Conservation (phyloP, 768 basidiomycete species). For the Dioszegia crocea region DNA sequence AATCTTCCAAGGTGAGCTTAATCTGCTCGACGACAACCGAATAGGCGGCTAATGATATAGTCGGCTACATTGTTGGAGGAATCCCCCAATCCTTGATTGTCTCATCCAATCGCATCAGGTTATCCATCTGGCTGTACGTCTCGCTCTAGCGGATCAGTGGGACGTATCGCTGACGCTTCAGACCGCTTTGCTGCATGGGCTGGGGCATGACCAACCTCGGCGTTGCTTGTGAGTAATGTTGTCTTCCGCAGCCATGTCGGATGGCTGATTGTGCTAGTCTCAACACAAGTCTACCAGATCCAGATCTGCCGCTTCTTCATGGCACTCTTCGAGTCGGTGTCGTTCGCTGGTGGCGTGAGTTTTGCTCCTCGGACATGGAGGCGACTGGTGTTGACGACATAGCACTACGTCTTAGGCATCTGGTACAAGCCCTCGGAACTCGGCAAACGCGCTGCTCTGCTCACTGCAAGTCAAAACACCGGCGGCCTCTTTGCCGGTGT, state of each 20-base stretch:
- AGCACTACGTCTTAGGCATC: conserved; percentile 65
- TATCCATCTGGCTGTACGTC: conserved; percentile 58
- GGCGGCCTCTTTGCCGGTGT: conserved; percentile 38
- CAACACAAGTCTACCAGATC: conserved; percentile 40
- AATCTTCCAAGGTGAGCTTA: not conserved
- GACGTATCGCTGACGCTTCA: not conserved
- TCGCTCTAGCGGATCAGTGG: too few species aligned
- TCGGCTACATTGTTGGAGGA: conserved; percentile 66
- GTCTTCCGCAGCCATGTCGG: not conserved
- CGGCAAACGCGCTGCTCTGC: conserved; percentile 68
- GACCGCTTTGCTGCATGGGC: conserved; percentile 3
- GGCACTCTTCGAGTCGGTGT: conserved; percentile 67
- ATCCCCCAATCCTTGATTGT: conserved; percentile 17
- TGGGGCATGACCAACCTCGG: conserved; percentile 8
- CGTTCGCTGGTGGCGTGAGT: conserved; percentile 52
- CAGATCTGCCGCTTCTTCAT: conserved; percentile 70
- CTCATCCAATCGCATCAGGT: conserved; percentile 51
- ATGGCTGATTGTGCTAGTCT: conserved; percentile 10
- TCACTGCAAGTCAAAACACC: conserved; percentile 46
- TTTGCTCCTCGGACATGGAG: conserved; percentile 45
- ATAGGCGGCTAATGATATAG: conserved; percentile 63
- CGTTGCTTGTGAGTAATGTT: conserved; percentile 6
- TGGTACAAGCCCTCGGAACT: conserved; percentile 71
- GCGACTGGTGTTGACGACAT: conserved; percentile 52
- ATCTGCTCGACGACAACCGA: conserved; percentile 35